A percentile compares a stretch with the other conserved stretches of the same genome.
Evolutionary conservation across 2,329 filamentous ascomycete species (phyloP).

Genomic region (Pseudocercospora vitis): DNA sequence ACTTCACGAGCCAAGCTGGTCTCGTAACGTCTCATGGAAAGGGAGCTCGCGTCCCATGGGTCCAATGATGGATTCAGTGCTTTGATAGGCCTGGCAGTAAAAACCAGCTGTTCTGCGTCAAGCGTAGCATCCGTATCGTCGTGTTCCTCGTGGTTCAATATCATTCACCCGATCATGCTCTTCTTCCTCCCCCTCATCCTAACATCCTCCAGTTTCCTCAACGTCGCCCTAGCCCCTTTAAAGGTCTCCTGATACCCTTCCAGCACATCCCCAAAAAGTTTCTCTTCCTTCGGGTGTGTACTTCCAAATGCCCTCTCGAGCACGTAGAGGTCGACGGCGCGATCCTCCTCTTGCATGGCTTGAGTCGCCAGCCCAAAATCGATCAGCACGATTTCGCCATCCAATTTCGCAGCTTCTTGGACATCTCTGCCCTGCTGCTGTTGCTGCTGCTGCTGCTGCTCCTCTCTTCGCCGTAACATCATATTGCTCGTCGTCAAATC

Average conservation of each 20-base stretch:
- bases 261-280: constrained; percentile 75
- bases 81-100: too few species aligned
- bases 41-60: too few species aligned
- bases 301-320: constrained; percentile 91
- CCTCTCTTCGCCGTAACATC: constrained; percentile 61
- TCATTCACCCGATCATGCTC: constrained; percentile 93
- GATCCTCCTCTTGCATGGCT: constrained; percentile 81
- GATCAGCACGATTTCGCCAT: constrained; percentile 57
- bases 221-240: constrained; percentile 70
- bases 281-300: constrained; percentile 87
- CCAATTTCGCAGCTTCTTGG: constrained; percentile 9
- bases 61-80: too few species aligned
- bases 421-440: too few species aligned
- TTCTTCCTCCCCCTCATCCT: constrained; percentile 91
- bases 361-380: constrained; percentile 90
- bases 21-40: too few species aligned
- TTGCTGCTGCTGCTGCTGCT: neutral
- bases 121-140: too few species aligned
- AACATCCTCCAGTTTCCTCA: constrained; percentile 87
- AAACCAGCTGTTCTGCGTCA: too few species aligned
- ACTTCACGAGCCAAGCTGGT: too few species aligned
- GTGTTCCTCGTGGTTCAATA: too few species aligned
- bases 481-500: constrained; percentile 97
- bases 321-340: constrained; percentile 94
- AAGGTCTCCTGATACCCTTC: constrained; percentile 71